Evolutionary conservation across 1,139 yeast species (phyloP).

Genomic region (Hansenula sp.): DNA sequence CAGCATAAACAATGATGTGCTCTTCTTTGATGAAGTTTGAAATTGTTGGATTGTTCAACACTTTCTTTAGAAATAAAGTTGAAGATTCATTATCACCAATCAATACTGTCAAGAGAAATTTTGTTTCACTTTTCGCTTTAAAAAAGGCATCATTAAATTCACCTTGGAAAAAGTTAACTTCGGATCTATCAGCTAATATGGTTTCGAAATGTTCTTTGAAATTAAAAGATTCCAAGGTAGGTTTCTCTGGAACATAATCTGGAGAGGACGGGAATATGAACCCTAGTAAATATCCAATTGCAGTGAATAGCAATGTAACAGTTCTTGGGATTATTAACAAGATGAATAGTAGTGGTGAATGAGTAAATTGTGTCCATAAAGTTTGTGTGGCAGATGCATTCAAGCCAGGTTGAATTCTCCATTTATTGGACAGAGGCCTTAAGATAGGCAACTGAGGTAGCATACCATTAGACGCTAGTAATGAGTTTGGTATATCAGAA

Average conservation of each 20-base stretch:
- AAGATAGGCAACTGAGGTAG: slow-evolving; percentile 28
- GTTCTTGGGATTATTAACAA: slow-evolving; percentile 21
- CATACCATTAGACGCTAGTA: slow-evolving; percentile 9
- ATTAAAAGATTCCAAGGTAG: slow-evolving; percentile 11
- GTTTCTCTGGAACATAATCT: slow-evolving; percentile 15
- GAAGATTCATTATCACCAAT: slow-evolving; percentile 24
- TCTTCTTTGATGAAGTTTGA: slow-evolving; percentile 22
- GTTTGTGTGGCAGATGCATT: background rate
- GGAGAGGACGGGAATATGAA: slow-evolving; percentile 17
- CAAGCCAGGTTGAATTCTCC: slow-evolving; percentile 17
- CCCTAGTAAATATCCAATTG: slow-evolving; percentile 10
- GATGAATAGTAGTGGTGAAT: slow-evolving; percentile 19
- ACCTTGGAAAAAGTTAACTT: slow-evolving; percentile 12
- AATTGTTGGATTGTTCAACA: slow-evolving; percentile 25
- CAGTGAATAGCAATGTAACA: slow-evolving; percentile 16
- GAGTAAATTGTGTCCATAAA: slow-evolving; percentile 7
- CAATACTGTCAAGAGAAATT: slow-evolving; percentile 27
- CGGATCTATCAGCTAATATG: slow-evolving; percentile 13
- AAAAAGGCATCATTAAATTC: slow-evolving; percentile 29
- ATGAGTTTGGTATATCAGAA: slow-evolving; percentile 6
- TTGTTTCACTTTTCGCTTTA: slow-evolving; percentile 26
- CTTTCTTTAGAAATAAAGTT: slow-evolving; percentile 21
- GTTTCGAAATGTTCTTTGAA: slow-evolving; percentile 10
- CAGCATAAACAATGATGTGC: slow-evolving; percentile 25
- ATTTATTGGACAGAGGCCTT: slow-evolving; percentile 25